Evolutionary conservation across 306 rosid genomes (phyloP).

Genomic region (Vigna reflexopilosa): DNA sequence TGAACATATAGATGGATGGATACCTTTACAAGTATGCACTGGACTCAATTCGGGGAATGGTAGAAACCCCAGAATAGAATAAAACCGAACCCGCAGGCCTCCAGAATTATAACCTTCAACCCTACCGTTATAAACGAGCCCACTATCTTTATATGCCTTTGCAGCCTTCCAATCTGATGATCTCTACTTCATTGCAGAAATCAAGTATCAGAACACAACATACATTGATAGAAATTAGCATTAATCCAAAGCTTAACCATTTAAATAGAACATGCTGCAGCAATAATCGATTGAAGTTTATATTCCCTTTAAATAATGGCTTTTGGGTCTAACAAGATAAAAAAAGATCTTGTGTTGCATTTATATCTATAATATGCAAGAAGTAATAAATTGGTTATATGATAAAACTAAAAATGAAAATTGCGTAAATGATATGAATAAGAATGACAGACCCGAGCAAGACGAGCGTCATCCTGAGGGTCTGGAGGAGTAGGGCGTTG

Average conservation of each 20-base stretch:
- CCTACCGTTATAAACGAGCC: conserved; percentile 70
- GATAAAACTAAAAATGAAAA: background rate
- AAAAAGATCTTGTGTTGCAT: too few relatives aligned
- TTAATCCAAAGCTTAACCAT: conserved; percentile 5
- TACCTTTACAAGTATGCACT: conserved; percentile 78
- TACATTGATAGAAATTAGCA: background rate
- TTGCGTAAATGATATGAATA: background rate
- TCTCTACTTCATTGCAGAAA: conserved; percentile 88
- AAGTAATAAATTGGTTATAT: background rate
- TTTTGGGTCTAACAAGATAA: background rate
- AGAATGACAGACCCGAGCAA: conserved; percentile 68
- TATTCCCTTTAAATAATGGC: background rate
- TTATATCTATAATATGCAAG: background rate
- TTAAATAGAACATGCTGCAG: background rate
- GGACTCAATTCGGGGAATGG: conserved; percentile 88
- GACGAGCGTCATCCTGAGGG: conserved; percentile 51
- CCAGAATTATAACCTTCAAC: conserved; percentile 80
- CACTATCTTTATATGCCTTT: conserved; percentile 61
- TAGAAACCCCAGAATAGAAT: conserved; percentile 79
- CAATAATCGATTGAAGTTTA: background rate
- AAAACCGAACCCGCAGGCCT: conserved; percentile 75
- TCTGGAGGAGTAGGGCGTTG: conserved; percentile 55
- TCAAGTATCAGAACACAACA: conserved; percentile 63
- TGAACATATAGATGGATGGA: background rate
- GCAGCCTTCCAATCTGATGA: conserved; percentile 94